phyloP scores from a whole-genome alignment of 148 eudicot species.

The Beta vulgaris region DNA sequence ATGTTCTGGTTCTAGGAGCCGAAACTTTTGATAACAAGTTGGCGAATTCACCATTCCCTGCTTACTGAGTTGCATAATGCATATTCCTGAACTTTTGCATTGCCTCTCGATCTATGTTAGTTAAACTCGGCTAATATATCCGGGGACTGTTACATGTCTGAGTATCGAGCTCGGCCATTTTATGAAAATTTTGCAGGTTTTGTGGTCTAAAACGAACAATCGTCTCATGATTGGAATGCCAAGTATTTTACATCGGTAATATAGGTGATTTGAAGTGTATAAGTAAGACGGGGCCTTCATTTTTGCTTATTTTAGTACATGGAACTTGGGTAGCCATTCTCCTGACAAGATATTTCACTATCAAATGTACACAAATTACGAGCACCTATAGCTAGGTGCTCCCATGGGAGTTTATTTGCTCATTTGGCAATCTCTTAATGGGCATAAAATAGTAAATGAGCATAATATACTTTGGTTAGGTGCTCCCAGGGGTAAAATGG shows the following conservation, averaged over 20 bases:
- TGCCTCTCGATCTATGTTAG: background rate
- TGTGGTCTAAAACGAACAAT: background rate
- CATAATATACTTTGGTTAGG: too few relatives aligned
- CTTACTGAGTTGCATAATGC: too few relatives aligned
- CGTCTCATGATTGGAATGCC: background rate
- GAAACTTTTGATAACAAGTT: background rate
- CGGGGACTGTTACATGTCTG: background rate
- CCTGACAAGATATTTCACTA: background rate
- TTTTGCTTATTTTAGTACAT: background rate
- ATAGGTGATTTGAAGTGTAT: background rate
- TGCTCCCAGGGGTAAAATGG: too few relatives aligned
- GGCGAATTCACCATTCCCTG: background rate
- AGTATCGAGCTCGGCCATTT: background rate
- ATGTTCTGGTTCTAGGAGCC: background rate
- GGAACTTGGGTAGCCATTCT: background rate
- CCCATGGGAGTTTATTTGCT: too few relatives aligned
- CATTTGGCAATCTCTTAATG: too few relatives aligned
- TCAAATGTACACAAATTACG: too few relatives aligned
- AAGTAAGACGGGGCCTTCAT: background rate
- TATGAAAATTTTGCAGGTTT: background rate
- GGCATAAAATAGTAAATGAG: too few relatives aligned
- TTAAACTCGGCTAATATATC: background rate
- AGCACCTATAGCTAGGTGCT: too few relatives aligned
- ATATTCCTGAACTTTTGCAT: too few relatives aligned
- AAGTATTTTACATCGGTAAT: too few relatives aligned